Evolutionary conservation across 805 yeast species (phyloP), one percentile per base, ranked within the genome.

Genomic region (Ogataea minuta): DNA sequence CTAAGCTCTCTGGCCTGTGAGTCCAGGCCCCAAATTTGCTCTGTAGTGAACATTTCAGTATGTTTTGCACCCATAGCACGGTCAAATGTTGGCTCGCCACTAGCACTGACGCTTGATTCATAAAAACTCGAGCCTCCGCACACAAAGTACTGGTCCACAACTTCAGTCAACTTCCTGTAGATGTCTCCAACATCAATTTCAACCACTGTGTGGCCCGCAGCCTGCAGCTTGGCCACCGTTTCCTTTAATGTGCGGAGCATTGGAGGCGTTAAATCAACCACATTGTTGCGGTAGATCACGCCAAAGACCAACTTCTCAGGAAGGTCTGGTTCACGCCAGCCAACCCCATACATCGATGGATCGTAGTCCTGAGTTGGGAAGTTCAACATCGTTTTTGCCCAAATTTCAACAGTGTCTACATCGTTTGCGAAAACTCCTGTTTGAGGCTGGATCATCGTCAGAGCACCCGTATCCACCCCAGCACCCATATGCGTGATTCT

Each of bases 341-440:
- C 72, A 34, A 73, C 50, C 9, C 74, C 72, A 39, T 58, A 52
- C 21, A 62, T 59, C 25, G 63, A 61, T 43, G 74, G 70, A 54
- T 77, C 83, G 32, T 82, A 83, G 77, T 19, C 80, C 81, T 76
- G 70, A 30, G 78, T 75, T 39, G 71, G 72, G 11, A 75, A 77
- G 19, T 74, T 56, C 35, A 7, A 40, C 41, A 36, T 36, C 19
- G 41, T 40, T 70, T 67, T 71, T 72, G 71, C 59, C 75, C 67
- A 28, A 68, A 64, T 11, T 71, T 73, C 42, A 76, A 20, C 72
- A 77, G 54, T 78, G 81, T 73, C 26, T 75, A 60, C 4, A 70
- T 57, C 43, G 70, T 63, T 33, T 8, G 76, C 67, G 56, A 77
- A 49, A n/a, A 34, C 62, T 43, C 27, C 34, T 6, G 31, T 36